Evolutionary conservation across 2,329 filamentous ascomycete genomes (phyloP).

Genomic region (Neoscytalidium dimidiatum): DNA sequence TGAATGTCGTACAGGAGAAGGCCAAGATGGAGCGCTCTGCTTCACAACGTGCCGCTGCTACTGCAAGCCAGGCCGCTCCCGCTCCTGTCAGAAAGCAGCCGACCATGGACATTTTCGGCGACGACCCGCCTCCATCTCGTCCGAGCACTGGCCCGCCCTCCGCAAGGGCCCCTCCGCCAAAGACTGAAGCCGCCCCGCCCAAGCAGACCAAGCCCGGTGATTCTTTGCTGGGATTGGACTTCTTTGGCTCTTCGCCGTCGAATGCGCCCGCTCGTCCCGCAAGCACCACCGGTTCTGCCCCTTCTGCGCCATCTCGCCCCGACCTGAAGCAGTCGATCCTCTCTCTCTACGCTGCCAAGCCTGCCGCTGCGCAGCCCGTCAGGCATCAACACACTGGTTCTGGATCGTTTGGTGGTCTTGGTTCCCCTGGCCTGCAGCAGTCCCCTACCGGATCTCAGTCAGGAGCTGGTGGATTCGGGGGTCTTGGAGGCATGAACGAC

Average conservation of each 20-base stretch:
- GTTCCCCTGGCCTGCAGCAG: constrained; percentile 45
- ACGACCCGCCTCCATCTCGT: constrained; percentile 65
- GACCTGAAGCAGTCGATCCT: constrained; percentile 97
- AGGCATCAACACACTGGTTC: constrained; percentile 56
- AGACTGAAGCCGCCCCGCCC: constrained; percentile 62
- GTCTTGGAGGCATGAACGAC: constrained; percentile 69
- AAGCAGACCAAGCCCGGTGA: constrained; percentile 73
- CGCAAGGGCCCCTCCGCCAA: constrained; percentile 60
- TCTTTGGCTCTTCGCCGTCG: constrained; percentile 74
- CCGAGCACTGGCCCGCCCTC: constrained; percentile 72
- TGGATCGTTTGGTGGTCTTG: constrained; percentile 49
- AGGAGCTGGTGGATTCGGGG: constrained; percentile 28
- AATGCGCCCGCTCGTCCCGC: constrained; percentile 67
- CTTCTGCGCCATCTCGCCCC: constrained; percentile 72
- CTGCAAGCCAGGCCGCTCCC: constrained; percentile 38
- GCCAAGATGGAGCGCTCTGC: constrained; percentile 66
- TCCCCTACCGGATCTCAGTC: constrained; percentile 33
- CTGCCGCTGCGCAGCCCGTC: constrained; percentile 69
- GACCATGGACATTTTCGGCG: constrained; percentile 80
- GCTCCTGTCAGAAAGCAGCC: constrained; percentile 15
- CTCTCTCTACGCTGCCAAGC: constrained; percentile 85
- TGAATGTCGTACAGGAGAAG: constrained; percentile 69
- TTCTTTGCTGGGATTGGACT: constrained; percentile 88
- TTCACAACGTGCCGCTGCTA: constrained; percentile 52
- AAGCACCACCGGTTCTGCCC: constrained; percentile 63